Conservation (phyloP, 495 filamentous ascomycete species). For the Tuber borchii region DNA sequence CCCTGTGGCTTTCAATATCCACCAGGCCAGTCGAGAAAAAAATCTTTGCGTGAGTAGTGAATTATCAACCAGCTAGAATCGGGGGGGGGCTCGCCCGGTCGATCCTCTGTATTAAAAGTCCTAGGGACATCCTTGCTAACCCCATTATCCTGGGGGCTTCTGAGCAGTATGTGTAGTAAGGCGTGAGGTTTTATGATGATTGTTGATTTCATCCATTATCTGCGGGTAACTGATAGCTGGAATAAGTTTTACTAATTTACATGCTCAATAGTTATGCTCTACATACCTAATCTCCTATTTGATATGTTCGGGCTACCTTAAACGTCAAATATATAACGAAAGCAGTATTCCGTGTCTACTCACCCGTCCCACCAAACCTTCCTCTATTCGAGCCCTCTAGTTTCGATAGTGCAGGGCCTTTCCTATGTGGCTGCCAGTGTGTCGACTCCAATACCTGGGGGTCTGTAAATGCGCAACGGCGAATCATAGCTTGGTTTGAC, state of each 20-base stretch:
- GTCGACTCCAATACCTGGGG: background rate
- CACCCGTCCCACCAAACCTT: slow-evolving; percentile 57
- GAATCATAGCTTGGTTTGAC: slow-evolving; percentile 59
- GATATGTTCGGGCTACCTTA: slow-evolving; percentile 57
- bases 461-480: slow-evolving; percentile 49
- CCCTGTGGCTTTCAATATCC: slow-evolving; percentile 48
- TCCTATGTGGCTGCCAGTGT: slow-evolving; percentile 49
- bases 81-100: slow-evolving; percentile 46
- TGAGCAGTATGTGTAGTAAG: slow-evolving; percentile 63
- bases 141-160: slow-evolving; percentile 53
- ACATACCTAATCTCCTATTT: slow-evolving; percentile 52
- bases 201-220: slow-evolving; percentile 47
- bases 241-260: slow-evolving; percentile 10
- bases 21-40: slow-evolving; percentile 56
- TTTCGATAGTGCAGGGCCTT: slow-evolving; percentile 57
- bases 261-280: slow-evolving; percentile 1
- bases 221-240: slow-evolving; percentile 54
- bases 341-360: slow-evolving; percentile 51
- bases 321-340: slow-evolving; percentile 67
- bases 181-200: slow-evolving; percentile 56
- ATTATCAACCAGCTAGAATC: slow-evolving; percentile 45
- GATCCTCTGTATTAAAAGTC: slow-evolving; percentile 54
- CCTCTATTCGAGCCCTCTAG: slow-evolving; percentile 49
- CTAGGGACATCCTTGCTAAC: slow-evolving; percentile 54
- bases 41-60: slow-evolving; percentile 62